phyloP scores from a whole-genome alignment of 1,139 yeast genomes.

The Arxiozyma slooffiae region DNA sequence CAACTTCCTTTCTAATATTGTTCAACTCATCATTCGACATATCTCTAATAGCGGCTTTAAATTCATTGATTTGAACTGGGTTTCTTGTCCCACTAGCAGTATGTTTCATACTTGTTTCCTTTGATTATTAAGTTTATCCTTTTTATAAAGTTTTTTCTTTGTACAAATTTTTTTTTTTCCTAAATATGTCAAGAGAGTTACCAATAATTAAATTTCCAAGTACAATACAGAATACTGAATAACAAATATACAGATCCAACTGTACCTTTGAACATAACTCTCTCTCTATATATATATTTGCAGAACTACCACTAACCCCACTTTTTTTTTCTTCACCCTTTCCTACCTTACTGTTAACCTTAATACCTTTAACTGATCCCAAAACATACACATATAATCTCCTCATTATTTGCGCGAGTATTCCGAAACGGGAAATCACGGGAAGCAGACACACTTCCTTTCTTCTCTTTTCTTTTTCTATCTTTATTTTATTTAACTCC shows the following conservation, averaged over 20 bases:
- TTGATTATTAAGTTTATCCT: too few relatives aligned
- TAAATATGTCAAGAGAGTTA: too few relatives aligned
- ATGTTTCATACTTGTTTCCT: slow-evolving; percentile 4
- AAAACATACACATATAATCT: too few relatives aligned
- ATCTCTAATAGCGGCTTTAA: slow-evolving; percentile 31
- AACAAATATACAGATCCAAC: neutral
- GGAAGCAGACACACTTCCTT: too few relatives aligned
- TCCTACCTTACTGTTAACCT: too few relatives aligned
- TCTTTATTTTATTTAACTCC: too few relatives aligned
- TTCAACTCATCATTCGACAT: slow-evolving; percentile 28
- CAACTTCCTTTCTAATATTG: slow-evolving; percentile 24
- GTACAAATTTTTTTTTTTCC: neutral
- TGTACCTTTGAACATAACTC: neutral
- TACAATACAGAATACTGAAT: neutral
- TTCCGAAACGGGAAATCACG: too few relatives aligned
- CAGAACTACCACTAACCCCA: too few relatives aligned
- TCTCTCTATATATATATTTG: too few relatives aligned
- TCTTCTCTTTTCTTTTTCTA: too few relatives aligned
- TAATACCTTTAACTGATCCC: too few relatives aligned
- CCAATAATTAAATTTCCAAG: neutral
- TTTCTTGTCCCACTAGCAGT: slow-evolving; percentile 23
- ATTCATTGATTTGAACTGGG: slow-evolving; percentile 34
- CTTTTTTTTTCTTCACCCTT: neutral
- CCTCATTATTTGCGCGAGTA: too few relatives aligned
- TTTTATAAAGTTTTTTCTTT: neutral